Conservation (phyloP, 768 basidiomycete species). For the Krasilnikovozyma curviuscula region DNA sequence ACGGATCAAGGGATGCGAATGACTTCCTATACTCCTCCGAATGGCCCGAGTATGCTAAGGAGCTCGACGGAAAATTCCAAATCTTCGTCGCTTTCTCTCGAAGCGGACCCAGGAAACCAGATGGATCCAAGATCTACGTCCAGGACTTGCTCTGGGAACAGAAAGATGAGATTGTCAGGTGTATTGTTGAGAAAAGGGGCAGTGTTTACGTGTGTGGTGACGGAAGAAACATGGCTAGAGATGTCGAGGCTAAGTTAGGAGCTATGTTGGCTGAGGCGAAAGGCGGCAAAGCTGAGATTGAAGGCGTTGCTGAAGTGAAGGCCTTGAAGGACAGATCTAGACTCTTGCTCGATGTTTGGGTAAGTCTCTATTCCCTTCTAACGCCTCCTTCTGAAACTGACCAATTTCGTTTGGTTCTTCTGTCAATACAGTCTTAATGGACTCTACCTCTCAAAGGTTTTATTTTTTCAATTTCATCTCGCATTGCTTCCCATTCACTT, state of each 20-base stretch:
- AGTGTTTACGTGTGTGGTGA: slow-evolving; percentile 95
- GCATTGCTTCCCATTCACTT: too few species aligned
- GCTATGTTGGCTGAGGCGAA: slow-evolving; percentile 66
- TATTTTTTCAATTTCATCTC: too few species aligned
- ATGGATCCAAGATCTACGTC: slow-evolving; percentile 95
- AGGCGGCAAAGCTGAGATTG: slow-evolving; percentile 68
- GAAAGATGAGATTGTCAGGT: slow-evolving; percentile 59
- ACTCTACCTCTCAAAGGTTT: too few species aligned
- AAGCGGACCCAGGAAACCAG: slow-evolving; percentile 42
- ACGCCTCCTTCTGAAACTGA: neutral
- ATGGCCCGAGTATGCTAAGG: slow-evolving; percentile 71
- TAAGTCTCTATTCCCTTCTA: neutral
- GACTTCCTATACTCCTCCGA: slow-evolving; percentile 80
- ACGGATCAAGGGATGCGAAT: slow-evolving; percentile 69
- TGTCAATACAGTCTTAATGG: too few species aligned
- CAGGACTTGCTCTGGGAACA: slow-evolving; percentile 89
- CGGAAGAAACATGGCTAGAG: slow-evolving; percentile 81
- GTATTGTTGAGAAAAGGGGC: slow-evolving; percentile 85
- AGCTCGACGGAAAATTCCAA: slow-evolving; percentile 77
- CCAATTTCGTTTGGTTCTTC: too few species aligned
- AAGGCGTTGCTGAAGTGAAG: slow-evolving; percentile 81
- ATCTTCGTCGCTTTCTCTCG: slow-evolving; percentile 72
- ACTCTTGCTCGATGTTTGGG: slow-evolving; percentile 11
- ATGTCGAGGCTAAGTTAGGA: slow-evolving; percentile 75
- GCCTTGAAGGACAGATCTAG: slow-evolving; percentile 55